Conservation (phyloP, 2,329 filamentous ascomycete genomes). For the Chrysoporthe austroafricana region DNA sequence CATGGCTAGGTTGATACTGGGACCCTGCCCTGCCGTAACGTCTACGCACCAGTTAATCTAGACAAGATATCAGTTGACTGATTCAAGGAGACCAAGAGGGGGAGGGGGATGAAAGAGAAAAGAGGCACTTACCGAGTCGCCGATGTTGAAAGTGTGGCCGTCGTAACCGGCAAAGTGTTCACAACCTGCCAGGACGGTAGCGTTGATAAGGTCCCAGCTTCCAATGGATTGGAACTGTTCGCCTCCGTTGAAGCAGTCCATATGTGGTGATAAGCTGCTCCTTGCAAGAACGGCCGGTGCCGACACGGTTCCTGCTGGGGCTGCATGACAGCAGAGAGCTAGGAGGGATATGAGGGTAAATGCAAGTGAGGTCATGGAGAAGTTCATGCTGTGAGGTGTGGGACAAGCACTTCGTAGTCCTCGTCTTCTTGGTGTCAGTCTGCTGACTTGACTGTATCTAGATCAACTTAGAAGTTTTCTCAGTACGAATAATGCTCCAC, state of each 20-base stretch:
- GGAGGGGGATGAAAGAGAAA: too few relatives aligned
- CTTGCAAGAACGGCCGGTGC: not conserved
- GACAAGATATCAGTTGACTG: not conserved
- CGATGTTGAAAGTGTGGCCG: slow-evolving; percentile 5
- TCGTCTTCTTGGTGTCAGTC: not conserved
- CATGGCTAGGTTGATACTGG: slow-evolving; percentile 10
- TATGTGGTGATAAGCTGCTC: slow-evolving; percentile 5
- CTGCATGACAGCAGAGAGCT: not conserved
- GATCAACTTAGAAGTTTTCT: not conserved
- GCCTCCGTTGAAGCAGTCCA: slow-evolving; percentile 5
- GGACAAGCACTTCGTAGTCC: not conserved
- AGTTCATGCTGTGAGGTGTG: not conserved
- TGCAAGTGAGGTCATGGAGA: not conserved
- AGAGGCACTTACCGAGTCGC: not conserved
- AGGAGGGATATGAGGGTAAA: not conserved
- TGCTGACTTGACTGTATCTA: not conserved
- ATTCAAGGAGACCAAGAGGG: not conserved
- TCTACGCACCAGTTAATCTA: slow-evolving; percentile 5
- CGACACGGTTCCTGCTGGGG: not conserved
- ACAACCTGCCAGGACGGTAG: slow-evolving; percentile 2
- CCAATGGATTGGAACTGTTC: not conserved
- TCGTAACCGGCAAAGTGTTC: not conserved
- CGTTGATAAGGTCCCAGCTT: slow-evolving; percentile 8
- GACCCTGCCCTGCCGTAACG: not conserved
- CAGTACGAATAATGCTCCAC: not conserved